Evolutionary conservation across 495 filamentous ascomycete species (phyloP).

Genomic region (Podospora pseudocomata): DNA sequence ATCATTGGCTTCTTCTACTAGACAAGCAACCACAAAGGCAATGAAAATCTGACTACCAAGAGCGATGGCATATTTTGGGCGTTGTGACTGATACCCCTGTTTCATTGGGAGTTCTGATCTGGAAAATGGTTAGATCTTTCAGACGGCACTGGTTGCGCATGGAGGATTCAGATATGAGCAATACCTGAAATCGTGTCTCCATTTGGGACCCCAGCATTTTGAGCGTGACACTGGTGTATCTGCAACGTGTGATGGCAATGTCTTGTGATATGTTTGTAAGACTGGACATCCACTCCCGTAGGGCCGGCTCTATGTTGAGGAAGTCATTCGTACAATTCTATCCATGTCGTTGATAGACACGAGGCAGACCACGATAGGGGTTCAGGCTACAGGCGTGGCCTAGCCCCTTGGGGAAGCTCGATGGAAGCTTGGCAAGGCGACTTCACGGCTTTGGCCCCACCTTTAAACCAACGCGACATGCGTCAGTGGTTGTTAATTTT

Average conservation of each 20-base stretch:
- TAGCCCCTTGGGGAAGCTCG: background rate
- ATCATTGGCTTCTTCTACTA: conserved; percentile 98
- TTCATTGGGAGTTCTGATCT: conserved; percentile 16
- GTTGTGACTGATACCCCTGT: conserved; percentile 20
- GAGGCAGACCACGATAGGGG: background rate
- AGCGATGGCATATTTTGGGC: conserved; percentile 15
- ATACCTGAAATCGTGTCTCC: conserved; percentile 1
- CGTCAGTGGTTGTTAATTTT: background rate
- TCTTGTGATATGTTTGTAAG: background rate
- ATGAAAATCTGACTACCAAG: conserved; percentile 17
- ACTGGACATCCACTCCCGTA: background rate
- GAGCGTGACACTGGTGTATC: background rate
- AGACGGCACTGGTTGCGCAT: background rate
- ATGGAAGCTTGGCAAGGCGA: background rate
- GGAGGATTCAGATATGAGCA: background rate
- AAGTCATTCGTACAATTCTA: background rate
- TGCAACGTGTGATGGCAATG: background rate
- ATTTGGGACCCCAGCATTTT: background rate
- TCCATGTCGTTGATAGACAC: background rate
- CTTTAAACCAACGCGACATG: background rate
- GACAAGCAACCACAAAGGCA: conserved; percentile 15
- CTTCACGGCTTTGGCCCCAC: background rate
- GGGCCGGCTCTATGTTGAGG: background rate
- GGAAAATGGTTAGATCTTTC: background rate
- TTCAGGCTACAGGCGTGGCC: background rate